These are phyloP conservation scores for Coelastrella sp. DNA, from an alignment of 139 green algal genomes.

Conservation along the genomic window DNA sequence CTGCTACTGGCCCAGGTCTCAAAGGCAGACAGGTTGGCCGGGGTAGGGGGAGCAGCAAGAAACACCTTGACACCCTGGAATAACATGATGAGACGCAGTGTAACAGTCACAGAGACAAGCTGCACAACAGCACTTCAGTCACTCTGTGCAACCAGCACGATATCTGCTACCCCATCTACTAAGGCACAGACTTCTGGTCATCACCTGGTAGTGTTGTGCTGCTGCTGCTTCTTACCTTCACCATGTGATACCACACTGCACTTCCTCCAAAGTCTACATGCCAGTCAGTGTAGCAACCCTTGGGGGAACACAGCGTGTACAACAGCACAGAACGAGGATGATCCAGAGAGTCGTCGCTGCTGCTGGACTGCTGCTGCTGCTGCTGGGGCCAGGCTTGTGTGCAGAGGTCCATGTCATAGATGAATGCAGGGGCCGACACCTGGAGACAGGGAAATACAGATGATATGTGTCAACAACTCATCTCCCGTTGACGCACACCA, in stretches of 20 bases:
- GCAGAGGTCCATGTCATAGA: not conserved
- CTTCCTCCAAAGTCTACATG: slow-evolving; percentile 38
- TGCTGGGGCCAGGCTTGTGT: not conserved
- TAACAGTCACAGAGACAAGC: slow-evolving; percentile 5
- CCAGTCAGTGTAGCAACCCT: slow-evolving; percentile 32
- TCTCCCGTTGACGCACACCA: too few species aligned
- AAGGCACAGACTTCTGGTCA: too few species aligned
- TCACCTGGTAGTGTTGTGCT: too few species aligned
- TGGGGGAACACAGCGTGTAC: not conserved
- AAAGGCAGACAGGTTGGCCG: slow-evolving; percentile 3
- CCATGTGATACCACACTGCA: slow-evolving; percentile 38
- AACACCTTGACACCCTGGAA: slow-evolving; percentile 32
- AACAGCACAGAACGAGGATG: slow-evolving; percentile 1
- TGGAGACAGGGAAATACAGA: too few species aligned
- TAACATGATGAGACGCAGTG: slow-evolving; percentile 22
- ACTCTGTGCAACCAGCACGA: not conserved
- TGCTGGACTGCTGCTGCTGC: slow-evolving; percentile 10
- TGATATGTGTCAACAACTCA: too few species aligned
- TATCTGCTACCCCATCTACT: too few species aligned
- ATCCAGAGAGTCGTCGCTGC: not conserved
- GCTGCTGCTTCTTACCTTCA: not conserved
- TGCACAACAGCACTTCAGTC: slow-evolving; percentile 23
- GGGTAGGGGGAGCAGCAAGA: slow-evolving; percentile 16
- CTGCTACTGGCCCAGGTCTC: slow-evolving; percentile 12
- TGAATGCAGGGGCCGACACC: not conserved